Percentiles rank a stretch among this genome's conserved stretches.
Conservation (phyloP, 345 rosid genomes). For the Orychophragmus violaceus region DNA sequence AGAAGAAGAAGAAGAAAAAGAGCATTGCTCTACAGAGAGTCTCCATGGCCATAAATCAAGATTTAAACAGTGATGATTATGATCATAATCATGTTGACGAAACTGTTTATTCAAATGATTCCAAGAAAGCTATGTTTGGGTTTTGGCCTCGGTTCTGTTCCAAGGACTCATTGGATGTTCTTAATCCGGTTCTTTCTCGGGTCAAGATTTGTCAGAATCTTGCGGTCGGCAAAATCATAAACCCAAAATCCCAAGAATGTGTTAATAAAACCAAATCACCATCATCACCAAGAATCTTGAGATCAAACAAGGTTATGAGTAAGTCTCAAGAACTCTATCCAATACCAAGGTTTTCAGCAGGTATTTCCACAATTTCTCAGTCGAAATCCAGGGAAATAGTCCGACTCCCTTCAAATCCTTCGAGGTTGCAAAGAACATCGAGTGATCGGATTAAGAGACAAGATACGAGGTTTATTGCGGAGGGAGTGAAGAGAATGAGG, state of each 20-base stretch:
- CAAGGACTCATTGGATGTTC: slow-evolving; percentile 21
- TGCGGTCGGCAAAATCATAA: not conserved
- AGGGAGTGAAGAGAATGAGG: slow-evolving; percentile 25
- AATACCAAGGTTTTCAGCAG: slow-evolving; percentile 34
- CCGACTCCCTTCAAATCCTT: not conserved
- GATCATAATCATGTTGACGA: not conserved
- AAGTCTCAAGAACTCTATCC: slow-evolving; percentile 40
- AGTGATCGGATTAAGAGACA: slow-evolving; percentile 11
- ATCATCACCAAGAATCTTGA: slow-evolving; percentile 48
- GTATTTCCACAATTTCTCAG: slow-evolving; percentile 39
- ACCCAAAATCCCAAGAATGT: not conserved
- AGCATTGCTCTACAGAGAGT: slow-evolving; percentile 18
- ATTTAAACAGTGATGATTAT: not conserved
- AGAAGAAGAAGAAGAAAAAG: slow-evolving; percentile 33
- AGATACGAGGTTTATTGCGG: slow-evolving; percentile 19
- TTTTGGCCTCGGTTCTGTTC: slow-evolving; percentile 18
- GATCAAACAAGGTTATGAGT: slow-evolving; percentile 29
- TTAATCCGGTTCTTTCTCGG: slow-evolving; percentile 17
- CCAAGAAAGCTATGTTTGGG: slow-evolving; percentile 20
- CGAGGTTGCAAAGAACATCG: slow-evolving; percentile 29
- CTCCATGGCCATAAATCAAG: slow-evolving; percentile 25
- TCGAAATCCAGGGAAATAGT: slow-evolving; percentile 12
- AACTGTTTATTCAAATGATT: not conserved
- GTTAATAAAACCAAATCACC: slow-evolving; percentile 31
- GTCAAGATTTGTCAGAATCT: slow-evolving; percentile 23